Evolutionary conservation across 2,329 filamentous ascomycete genomes (phyloP).

Genomic region (Stachybotrys chartarum): DNA sequence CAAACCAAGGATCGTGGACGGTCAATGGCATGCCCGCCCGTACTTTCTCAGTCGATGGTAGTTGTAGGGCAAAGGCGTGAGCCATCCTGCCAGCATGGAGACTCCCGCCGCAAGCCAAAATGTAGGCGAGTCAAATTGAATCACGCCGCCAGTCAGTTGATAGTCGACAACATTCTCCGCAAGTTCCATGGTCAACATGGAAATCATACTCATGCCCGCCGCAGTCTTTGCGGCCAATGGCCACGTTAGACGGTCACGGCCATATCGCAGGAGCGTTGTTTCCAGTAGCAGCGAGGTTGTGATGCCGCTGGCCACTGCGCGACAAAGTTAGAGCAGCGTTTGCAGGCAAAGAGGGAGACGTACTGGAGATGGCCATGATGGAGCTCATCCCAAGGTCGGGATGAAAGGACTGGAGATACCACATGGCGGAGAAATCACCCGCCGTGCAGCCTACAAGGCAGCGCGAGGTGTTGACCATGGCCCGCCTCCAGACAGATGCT

Average conservation of each 20-base stretch:
- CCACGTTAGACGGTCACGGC: slow-evolving; percentile 41
- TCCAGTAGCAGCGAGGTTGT: slow-evolving; percentile 45
- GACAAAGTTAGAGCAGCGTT: background rate
- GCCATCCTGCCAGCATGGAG: slow-evolving; percentile 34
- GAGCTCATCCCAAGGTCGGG: slow-evolving; percentile 36
- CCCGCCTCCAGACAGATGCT: slow-evolving; percentile 35
- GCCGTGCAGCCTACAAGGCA: slow-evolving; percentile 47
- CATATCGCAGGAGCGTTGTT: slow-evolving; percentile 40
- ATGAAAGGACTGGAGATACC: slow-evolving; percentile 42
- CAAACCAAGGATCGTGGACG: no score
- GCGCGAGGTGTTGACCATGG: slow-evolving; percentile 45
- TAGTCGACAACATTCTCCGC: slow-evolving; percentile 50
- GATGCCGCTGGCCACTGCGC: slow-evolving; percentile 42
- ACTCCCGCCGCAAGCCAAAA: slow-evolving; percentile 46
- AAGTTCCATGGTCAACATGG: slow-evolving; percentile 51
- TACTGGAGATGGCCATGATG: slow-evolving; percentile 47
- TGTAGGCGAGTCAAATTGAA: slow-evolving; percentile 34
- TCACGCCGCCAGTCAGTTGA: slow-evolving; percentile 43
- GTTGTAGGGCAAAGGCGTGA: slow-evolving; percentile 47
- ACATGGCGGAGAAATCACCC: slow-evolving; percentile 51
- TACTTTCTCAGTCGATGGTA: slow-evolving; percentile 40
- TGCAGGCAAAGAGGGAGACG: background rate
- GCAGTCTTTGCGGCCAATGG: slow-evolving; percentile 39
- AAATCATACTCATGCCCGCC: slow-evolving; percentile 51
- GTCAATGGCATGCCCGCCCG: slow-evolving; percentile 40